Conservation (phyloP, 1,139 yeast genomes). For the Hemisphaericaspora xylanilytica region DNA sequence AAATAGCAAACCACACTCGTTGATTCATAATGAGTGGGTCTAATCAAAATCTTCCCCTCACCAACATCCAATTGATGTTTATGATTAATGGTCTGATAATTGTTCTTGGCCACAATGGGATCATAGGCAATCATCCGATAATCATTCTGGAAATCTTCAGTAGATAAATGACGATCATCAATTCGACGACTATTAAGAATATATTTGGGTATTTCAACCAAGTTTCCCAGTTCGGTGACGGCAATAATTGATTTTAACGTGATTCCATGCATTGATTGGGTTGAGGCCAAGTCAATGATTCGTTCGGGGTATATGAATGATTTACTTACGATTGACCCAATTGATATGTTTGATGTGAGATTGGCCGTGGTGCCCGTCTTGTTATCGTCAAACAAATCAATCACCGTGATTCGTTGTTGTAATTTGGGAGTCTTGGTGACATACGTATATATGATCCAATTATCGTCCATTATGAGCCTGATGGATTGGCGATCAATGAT, state of each 20-base stretch:
- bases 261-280: slow-evolving; percentile 72
- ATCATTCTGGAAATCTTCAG: slow-evolving; percentile 55
- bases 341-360: slow-evolving; percentile 29
- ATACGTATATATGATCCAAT: slow-evolving; percentile 77
- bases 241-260: slow-evolving; percentile 67
- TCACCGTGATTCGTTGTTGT: slow-evolving; percentile 62
- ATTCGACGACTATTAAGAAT: slow-evolving; percentile 61
- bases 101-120: slow-evolving; percentile 56
- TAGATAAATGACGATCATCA: slow-evolving; percentile 50
- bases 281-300: slow-evolving; percentile 50
- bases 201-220: slow-evolving; percentile 70
- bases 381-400: slow-evolving; percentile 73
- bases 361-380: slow-evolving; percentile 26
- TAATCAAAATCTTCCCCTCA: slow-evolving; percentile 38
- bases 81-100: slow-evolving; percentile 36
- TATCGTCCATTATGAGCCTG: slow-evolving; percentile 68
- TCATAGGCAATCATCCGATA: slow-evolving; percentile 65
- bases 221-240: slow-evolving; percentile 57
- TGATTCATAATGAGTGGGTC: slow-evolving; percentile 76
- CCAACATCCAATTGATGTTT: slow-evolving; percentile 27
- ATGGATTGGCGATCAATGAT: slow-evolving; percentile 39
- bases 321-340: slow-evolving; percentile 39
- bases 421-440: slow-evolving; percentile 49
- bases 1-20: slow-evolving; percentile 69
- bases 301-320: slow-evolving; percentile 63